phyloP scores from a whole-genome alignment of 805 yeast species.

The Yarrowia yakushimensis region DNA sequence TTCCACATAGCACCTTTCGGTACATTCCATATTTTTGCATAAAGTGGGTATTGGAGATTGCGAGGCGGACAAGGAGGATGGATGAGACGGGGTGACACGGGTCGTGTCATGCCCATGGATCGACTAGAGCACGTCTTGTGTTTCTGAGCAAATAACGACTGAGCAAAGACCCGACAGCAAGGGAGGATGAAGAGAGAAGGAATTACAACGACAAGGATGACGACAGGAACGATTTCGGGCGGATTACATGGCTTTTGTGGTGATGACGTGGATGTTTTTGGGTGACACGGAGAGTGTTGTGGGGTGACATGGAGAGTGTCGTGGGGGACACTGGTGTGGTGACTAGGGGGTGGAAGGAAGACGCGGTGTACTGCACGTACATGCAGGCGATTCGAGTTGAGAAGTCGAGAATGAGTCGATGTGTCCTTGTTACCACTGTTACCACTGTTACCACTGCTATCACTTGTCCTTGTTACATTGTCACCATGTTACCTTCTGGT shows the following conservation, averaged over 20 bases:
- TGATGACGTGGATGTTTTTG: neutral
- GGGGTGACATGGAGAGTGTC: neutral
- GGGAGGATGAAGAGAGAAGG: neutral
- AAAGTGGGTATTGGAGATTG: constrained; percentile 12
- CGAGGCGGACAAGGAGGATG: neutral
- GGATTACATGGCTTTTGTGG: neutral
- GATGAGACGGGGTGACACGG: neutral
- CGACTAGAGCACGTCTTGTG: neutral
- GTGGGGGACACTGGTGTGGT: neutral
- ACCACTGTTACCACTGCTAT: no score
- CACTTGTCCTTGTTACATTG: no score
- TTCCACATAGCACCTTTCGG: constrained; percentile 22
- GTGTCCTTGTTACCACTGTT: no score
- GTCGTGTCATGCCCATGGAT: no score
- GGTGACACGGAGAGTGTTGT: neutral
- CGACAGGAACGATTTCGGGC: neutral
- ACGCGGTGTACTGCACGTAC: no score
- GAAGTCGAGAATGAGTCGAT: no score
- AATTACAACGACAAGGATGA: no score
- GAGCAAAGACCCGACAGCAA: neutral
- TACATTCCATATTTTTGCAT: constrained; percentile 23
- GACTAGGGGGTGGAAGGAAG: no score
- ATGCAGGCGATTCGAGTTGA: no score
- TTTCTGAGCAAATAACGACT: neutral
- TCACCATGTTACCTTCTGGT: no score